Conservation (phyloP, 495 filamentous ascomycete species). For the Paragyromitra xinjiangensis region DNA sequence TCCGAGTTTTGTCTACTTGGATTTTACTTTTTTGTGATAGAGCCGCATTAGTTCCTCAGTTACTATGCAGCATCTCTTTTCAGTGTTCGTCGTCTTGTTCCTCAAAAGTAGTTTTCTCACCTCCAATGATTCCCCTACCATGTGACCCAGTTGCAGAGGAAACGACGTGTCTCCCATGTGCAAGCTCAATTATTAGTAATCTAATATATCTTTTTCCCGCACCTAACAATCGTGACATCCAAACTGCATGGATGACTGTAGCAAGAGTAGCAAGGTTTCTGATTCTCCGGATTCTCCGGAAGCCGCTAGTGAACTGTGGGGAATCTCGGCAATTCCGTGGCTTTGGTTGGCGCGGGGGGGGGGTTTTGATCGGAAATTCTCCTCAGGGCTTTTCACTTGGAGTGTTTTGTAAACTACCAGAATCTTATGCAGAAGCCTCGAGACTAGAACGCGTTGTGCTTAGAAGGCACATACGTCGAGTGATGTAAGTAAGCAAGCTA, state of each 20-base stretch:
- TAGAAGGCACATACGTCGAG: background rate
- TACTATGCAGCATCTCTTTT: background rate
- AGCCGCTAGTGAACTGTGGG: conserved; percentile 24
- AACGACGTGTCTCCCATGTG: no score
- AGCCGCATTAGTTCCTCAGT: background rate
- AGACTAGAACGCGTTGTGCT: background rate
- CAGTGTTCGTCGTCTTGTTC: background rate
- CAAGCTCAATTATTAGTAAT: conserved; percentile 31
- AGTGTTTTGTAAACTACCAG: background rate
- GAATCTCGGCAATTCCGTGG: conserved; percentile 36
- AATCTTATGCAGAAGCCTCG: background rate
- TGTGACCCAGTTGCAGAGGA: no score
- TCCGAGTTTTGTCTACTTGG: background rate
- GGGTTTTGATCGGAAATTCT: no score
- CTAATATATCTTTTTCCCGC: conserved; percentile 15
- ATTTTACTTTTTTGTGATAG: background rate
- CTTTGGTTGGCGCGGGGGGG: conserved; percentile 19
- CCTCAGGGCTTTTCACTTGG: no score
- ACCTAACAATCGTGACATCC: conserved; percentile 6
- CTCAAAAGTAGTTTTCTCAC: background rate
- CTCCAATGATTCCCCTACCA: background rate
- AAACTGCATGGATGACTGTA: background rate
- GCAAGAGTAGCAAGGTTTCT: background rate
- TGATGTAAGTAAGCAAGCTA: conserved; percentile 22
- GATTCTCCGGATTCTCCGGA: conserved; percentile 37